Percentiles rank a stretch among this genome's conserved stretches.
Conservation (phyloP, 2,329 filamentous ascomycete species). For the Fusarium ramigenum region DNA sequence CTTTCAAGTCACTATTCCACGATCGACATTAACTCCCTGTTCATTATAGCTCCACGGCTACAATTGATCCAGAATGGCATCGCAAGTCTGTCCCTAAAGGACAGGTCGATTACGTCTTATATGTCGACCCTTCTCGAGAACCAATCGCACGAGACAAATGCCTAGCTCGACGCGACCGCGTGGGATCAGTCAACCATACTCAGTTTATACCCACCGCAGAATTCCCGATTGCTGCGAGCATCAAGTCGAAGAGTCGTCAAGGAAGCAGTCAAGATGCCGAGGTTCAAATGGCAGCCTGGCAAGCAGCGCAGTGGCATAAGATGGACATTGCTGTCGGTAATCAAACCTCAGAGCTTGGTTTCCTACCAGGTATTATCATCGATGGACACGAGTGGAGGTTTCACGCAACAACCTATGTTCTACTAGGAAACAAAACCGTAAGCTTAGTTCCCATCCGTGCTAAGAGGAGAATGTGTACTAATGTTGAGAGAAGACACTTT, state of each 20-base stretch:
- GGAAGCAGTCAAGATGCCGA: neutral
- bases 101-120: neutral
- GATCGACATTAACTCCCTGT: neutral
- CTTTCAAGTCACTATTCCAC: accelerated
- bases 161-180: neutral
- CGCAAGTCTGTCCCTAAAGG: neutral
- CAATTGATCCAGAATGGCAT: neutral
- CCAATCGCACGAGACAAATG: accelerated
- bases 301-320: neutral
- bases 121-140: too few relatives aligned
- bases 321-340: neutral
- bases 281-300: neutral
- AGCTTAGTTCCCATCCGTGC: neutral
- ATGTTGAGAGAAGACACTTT: neutral
- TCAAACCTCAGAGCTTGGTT: neutral
- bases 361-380: neutral
- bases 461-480: neutral
- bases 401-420: neutral
- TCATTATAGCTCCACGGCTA: neutral
- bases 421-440: neutral
- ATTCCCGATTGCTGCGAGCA: neutral
- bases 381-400: neutral
- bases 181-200: neutral
- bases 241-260: neutral
- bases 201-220: neutral